phyloP scores from a whole-genome alignment of 352 stramenopile species.

The Phytopythium litorale region DNA sequence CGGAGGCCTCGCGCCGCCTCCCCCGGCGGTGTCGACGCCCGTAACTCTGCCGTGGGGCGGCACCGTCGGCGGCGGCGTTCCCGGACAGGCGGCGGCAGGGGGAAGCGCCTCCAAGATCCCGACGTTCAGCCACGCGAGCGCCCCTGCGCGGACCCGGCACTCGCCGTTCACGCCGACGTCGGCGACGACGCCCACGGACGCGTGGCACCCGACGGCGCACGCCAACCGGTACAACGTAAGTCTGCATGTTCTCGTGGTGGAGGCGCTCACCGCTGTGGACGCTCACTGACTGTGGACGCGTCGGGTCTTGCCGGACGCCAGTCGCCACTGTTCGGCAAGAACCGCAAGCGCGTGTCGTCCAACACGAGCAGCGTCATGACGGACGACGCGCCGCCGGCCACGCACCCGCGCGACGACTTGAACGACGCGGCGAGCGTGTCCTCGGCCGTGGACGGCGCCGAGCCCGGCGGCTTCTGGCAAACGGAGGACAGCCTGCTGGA shows the following conservation, averaged over 20 bases:
- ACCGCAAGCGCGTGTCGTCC: slow-evolving; percentile 32
- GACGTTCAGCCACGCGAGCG: slow-evolving; percentile 12
- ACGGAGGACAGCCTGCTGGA: slow-evolving; percentile 6
- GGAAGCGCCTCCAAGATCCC: background rate
- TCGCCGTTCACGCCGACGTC: slow-evolving; percentile 13
- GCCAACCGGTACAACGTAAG: slow-evolving; percentile 30
- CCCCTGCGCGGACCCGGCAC: slow-evolving; percentile 7
- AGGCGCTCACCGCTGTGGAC: background rate
- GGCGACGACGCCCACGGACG: slow-evolving; percentile 9
- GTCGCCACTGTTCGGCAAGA: slow-evolving; percentile 34
- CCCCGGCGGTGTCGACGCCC: slow-evolving; percentile 6
- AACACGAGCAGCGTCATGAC: slow-evolving; percentile 24
- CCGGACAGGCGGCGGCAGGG: background rate
- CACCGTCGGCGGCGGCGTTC: background rate
- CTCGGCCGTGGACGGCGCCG: background rate
- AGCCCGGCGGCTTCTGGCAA: slow-evolving; percentile 7
- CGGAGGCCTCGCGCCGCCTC: background rate
- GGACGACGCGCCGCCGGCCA: slow-evolving; percentile 16
- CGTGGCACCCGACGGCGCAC: slow-evolving; percentile 23
- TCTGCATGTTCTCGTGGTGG: background rate
- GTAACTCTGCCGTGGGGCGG: slow-evolving; percentile 7
- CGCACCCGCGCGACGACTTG: slow-evolving; percentile 27
- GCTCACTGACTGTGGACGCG: background rate
- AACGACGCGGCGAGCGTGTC: slow-evolving; percentile 7
- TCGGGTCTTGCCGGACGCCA: background rate